A percentile compares a stretch with the other conserved stretches of the same genome.
Conservation (phyloP, 371 early-diverging fungal genomes). For the Mucor ambiguus region DNA sequence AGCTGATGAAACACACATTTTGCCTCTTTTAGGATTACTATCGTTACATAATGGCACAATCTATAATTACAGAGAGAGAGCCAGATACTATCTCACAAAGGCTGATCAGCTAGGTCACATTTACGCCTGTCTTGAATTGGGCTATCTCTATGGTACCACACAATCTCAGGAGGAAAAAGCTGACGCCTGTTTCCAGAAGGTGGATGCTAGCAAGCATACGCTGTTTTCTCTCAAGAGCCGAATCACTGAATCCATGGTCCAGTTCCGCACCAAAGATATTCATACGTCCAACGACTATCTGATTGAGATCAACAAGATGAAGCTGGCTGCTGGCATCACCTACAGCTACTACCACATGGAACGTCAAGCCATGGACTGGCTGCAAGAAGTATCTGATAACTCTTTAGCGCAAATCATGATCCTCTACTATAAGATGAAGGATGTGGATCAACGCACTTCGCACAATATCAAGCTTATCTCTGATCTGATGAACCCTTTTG, state of each 20-base stretch:
- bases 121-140: slow-evolving; percentile 23
- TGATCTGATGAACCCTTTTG: slow-evolving; percentile 4
- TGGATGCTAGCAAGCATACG: slow-evolving; percentile 11
- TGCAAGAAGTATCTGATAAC: slow-evolving; percentile 16
- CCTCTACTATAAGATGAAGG: slow-evolving; percentile 25
- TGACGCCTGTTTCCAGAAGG: slow-evolving; percentile 15
- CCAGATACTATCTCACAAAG: slow-evolving; percentile 6
- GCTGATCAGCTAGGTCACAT: slow-evolving; percentile 13
- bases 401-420: slow-evolving; percentile 20
- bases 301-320: slow-evolving; percentile 20
- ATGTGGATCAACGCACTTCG: neutral
- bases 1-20: neutral
- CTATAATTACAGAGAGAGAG: slow-evolving; percentile 13
- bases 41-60: slow-evolving; percentile 17
- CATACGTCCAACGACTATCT: slow-evolving; percentile 12
- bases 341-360: slow-evolving; percentile 27
- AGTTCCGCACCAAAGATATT: slow-evolving; percentile 7
- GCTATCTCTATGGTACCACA: slow-evolving; percentile 18
- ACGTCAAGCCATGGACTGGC: slow-evolving; percentile 26
- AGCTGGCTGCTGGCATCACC: slow-evolving; percentile 26
- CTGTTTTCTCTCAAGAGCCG: slow-evolving; percentile 15
- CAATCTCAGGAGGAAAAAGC: slow-evolving; percentile 20
- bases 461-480: neutral
- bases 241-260: slow-evolving; percentile 13
- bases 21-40: slow-evolving; percentile 16